Evolutionary conservation across 2,329 filamentous ascomycete genomes (phyloP), one percentile per base, ranked within the genome.

Genomic region (Exophiala calicioides): DNA sequence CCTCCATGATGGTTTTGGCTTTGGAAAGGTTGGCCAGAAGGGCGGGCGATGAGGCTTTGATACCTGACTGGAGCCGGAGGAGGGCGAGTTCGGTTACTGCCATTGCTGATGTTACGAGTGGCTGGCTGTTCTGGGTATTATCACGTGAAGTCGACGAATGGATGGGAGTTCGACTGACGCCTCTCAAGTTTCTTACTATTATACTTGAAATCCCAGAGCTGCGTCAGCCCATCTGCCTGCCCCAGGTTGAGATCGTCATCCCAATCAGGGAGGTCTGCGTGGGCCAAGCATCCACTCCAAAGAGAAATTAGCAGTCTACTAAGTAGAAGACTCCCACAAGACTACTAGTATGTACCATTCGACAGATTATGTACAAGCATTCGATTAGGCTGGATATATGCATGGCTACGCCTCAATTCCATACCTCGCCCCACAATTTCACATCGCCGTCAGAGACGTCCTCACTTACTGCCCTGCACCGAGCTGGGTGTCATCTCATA

Each of bases 71-170:
- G 21, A 74, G 58, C 15, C 61, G 66, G 4, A 75, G 63, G 26
- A 71, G 65, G 3, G 72, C 72, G 29, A 76, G 53, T 56, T 76
- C 72, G n/a, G 72, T 74, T 41, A 72, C 60, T 12, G 65, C 20
- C 67, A 71, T 71, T 23, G 9, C 44, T 37, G 13, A 37, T 9
- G n/a, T n/a, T n/a, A n/a, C n/a, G n/a, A n/a, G n/a, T n/a, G n/a
- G n/a, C n/a, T n/a, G n/a, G n/a, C n/a, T n/a, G n/a, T n/a, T n/a
- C n/a, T n/a, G n/a, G n/a, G n/a, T n/a, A n/a, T n/a, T n/a, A n/a
- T n/a, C n/a, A n/a, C n/a, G n/a, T n/a, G n/a, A n/a, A n/a, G n/a
- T n/a, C n/a, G n/a, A n/a, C n/a, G n/a, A n/a, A n/a, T n/a, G n/a
- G n/a, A n/a, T n/a, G n/a, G n/a, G n/a, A n/a, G n/a, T n/a, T n/a